Evolutionary conservation across 345 rosid genomes (phyloP).

Genomic region (Trapa bicornis): DNA sequence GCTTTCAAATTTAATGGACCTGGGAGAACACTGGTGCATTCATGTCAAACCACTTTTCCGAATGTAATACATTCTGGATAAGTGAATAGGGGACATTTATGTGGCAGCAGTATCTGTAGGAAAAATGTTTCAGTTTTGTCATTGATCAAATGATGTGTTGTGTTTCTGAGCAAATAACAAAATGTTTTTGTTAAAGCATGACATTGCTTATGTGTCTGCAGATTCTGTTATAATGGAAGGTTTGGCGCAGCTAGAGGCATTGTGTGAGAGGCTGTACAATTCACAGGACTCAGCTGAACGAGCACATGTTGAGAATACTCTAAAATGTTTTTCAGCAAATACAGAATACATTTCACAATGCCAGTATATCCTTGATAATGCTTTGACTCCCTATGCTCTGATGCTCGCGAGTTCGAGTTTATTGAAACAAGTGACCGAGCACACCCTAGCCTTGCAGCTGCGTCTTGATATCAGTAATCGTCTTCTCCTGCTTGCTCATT

Average conservation of each 20-base stretch:
- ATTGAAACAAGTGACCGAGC: conserved; percentile 93
- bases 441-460: conserved; percentile 66
- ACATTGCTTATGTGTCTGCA: not conserved
- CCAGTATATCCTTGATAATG: conserved; percentile 94
- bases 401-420: conserved; percentile 99
- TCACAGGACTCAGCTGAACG: conserved; percentile 91
- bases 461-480: conserved; percentile 84
- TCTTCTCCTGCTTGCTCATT: conserved; percentile 7
- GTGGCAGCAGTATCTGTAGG: not conserved
- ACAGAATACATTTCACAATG: conserved; percentile 90
- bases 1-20: not conserved
- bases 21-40: not conserved
- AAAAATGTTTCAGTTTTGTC: not conserved
- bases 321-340: conserved; percentile 81
- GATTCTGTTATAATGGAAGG: conserved; percentile 54
- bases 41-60: not conserved
- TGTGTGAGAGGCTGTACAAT: conserved; percentile 90
- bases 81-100: not conserved
- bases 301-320: conserved; percentile 82
- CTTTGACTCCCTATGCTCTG: conserved; percentile 85
- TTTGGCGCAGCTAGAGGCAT: conserved; percentile 88
- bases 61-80: not conserved
- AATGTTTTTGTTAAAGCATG: not conserved
- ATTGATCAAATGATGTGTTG: not conserved
- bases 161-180: not conserved